A percentile compares a stretch with the other conserved stretches of the same genome.
Evolutionary conservation across 352 stramenopile genomes (phyloP).

Genomic region (Phytophthora sp.): DNA sequence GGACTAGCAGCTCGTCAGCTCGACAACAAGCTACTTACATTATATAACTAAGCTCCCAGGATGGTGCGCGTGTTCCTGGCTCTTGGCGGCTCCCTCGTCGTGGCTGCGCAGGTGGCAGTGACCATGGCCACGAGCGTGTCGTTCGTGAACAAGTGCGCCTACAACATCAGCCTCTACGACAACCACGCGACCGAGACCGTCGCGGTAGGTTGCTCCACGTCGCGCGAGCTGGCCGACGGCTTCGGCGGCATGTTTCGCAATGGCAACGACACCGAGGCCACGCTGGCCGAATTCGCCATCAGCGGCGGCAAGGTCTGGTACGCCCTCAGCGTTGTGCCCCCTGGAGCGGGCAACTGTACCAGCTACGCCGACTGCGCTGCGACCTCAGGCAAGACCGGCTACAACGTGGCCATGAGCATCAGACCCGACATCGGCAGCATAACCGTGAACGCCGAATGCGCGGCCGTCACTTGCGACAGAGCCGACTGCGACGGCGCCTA

Average conservation of each 20-base stretch:
- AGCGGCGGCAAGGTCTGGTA: conserved; percentile 58
- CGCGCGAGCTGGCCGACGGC: conserved; percentile 36
- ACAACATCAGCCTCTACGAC: conserved; percentile 57
- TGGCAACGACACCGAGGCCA: conserved; percentile 46
- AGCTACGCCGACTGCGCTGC: conserved; percentile 57
- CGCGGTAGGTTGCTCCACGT: conserved; percentile 32
- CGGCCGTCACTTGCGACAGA: conserved; percentile 39
- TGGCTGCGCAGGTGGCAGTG: conserved; percentile 33
- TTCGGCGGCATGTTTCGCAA: conserved; percentile 76
- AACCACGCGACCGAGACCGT: conserved; percentile 46
- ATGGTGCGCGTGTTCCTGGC: conserved; percentile 44
- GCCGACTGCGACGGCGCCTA: conserved; percentile 55
- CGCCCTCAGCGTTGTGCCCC: conserved; percentile 61
- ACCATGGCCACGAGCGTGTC: conserved; percentile 39
- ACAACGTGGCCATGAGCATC: conserved; percentile 71
- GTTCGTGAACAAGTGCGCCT: conserved; percentile 54
- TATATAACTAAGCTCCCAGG: not conserved
- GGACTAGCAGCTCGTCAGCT: conserved; percentile 16
- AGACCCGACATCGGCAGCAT: conserved; percentile 35
- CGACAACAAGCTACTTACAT: too few relatives aligned
- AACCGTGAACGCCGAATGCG: conserved; percentile 40
- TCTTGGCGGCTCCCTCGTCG: conserved; percentile 30
- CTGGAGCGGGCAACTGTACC: conserved; percentile 55
- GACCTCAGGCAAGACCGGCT: conserved; percentile 59
- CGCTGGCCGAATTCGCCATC: conserved; percentile 59